Evolutionary conservation across 2,329 filamentous ascomycete genomes (phyloP).

Genomic region (Exophiala sp.): DNA sequence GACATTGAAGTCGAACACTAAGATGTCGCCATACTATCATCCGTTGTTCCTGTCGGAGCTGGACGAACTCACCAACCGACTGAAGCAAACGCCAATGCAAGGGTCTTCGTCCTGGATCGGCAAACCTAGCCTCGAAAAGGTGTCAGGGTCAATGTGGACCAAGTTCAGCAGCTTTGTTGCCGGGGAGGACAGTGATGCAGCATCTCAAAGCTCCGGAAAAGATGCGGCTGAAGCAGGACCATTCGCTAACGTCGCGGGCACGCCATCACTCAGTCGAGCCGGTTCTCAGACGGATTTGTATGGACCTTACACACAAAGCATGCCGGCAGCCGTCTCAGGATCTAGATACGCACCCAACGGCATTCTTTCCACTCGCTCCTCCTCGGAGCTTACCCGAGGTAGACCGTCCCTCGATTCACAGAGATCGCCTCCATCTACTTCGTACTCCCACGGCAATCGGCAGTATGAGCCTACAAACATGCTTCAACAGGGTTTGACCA

Average conservation of each 20-base stretch:
- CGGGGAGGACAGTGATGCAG: constrained; percentile 75
- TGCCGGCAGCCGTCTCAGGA: constrained; percentile 32
- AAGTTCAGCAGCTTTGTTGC: constrained; percentile 96
- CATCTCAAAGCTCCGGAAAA: constrained; percentile 55
- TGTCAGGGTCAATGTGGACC: constrained; percentile 83
- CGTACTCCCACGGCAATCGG: constrained; percentile 32
- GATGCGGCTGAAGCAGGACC: constrained; percentile 66
- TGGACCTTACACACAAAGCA: constrained; percentile 50
- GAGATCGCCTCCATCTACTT: constrained; percentile 38
- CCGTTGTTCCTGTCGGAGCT: constrained; percentile 67
- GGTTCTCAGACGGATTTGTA: constrained; percentile 76
- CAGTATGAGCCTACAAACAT: constrained; percentile 29
- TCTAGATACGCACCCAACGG: constrained; percentile 44
- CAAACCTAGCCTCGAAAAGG: constrained; percentile 93
- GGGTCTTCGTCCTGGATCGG: constrained; percentile 83
- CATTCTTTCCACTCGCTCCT: constrained; percentile 48
- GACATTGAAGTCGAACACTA: constrained; percentile 75
- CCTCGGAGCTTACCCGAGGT: constrained; percentile 50
- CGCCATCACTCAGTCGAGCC: constrained; percentile 69
- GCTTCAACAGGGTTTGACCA: constrained; percentile 13
- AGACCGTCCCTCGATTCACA: constrained; percentile 50
- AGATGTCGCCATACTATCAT: constrained; percentile 83
- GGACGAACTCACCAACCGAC: constrained; percentile 76
- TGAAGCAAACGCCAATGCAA: constrained; percentile 83
- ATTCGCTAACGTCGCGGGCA: constrained; percentile 75